Evolutionary conservation across 177 flowering plant genomes (phyloP), one percentile per base, ranked within the genome.

Genomic region (Vitis hybrid): DNA sequence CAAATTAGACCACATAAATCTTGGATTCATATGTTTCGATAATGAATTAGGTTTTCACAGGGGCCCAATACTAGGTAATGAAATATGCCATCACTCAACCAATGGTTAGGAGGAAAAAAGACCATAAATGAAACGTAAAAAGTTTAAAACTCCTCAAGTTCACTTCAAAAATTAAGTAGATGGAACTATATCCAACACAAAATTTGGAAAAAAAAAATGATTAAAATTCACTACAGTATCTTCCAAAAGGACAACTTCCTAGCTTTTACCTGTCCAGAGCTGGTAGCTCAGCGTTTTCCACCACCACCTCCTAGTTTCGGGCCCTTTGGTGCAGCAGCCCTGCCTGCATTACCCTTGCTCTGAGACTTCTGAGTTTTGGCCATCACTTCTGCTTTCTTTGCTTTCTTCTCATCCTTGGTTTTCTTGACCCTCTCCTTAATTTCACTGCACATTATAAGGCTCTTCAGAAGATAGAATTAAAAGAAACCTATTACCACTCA

Each of bases 371-470:
- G 59, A 31, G 69, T 31, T 39, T 66, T 66, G 50, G 69, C 59
- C 60, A 31, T 18, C 6, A 53, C 31, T 39, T 66, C 69, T n/a
- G 69, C 69, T 29, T 55, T 66, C 20, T 66, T 66, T 39, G 69
- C 69, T 26, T 39, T 66, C 69, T 26, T 39, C 52, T 60, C 31
- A n/a, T 18, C 31, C 69, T 26, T 66, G 13, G 69, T 66, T 31
- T 66, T 66, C 69, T 55, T 66, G 22, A 66, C 31, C 15, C 69
- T 53, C 26, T 66, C 69, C 69, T 66, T 66, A 51, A 66, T 66
- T n/a, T 66, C 69, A 31, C 69, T 66, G 60, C 13, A 55, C 9
- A 7, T 10, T 39, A 64, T 1, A 64, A 12, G 10, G 16, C 55
- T 53, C 56, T 53, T 53, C 56, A 53, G 56, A 26, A 26, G 1